A percentile compares a stretch with the other conserved stretches of the same genome.
phyloP scores from a whole-genome alignment of 345 rosid species.

The Syzygium jambos region DNA sequence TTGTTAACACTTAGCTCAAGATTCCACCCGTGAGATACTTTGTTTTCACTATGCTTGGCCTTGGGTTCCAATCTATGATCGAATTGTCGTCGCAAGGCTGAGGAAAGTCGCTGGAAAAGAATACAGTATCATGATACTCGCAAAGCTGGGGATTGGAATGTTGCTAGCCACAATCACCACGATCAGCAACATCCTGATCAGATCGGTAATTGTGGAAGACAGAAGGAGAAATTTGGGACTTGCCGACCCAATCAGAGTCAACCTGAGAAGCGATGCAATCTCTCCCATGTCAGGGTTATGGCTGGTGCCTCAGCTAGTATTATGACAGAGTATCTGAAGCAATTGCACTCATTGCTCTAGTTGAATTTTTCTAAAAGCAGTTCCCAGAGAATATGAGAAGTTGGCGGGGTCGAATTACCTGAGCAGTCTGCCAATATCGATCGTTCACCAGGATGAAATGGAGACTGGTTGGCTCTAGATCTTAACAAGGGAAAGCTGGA shows the following conservation, averaged over 20 bases:
- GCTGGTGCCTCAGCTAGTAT: constrained; percentile 39
- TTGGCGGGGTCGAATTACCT: constrained; percentile 20
- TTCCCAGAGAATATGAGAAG: constrained; percentile 51
- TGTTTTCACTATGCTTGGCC: constrained; percentile 1
- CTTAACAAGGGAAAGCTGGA: constrained; percentile 34
- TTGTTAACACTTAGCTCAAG: background rate
- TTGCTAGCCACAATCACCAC: constrained; percentile 16
- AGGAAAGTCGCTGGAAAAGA: constrained; percentile 10
- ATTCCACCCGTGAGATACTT: constrained; percentile 8
- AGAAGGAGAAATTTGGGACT: constrained; percentile 30
- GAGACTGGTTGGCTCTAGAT: constrained; percentile 32
- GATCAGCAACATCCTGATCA: background rate
- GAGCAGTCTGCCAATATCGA: constrained; percentile 17
- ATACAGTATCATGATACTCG: constrained; percentile 16
- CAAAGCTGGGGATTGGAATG: constrained; percentile 29
- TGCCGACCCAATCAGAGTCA: constrained; percentile 34
- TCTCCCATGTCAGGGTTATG: constrained; percentile 44
- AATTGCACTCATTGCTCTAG: constrained; percentile 10
- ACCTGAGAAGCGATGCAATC: constrained; percentile 24
- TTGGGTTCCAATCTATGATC: constrained; percentile 23
- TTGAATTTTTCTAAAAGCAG: constrained; percentile 40
- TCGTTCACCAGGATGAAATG: constrained; percentile 14
- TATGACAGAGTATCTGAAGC: constrained; percentile 43
- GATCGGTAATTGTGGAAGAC: constrained; percentile 36
- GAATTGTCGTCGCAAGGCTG: constrained; percentile 3